phyloP scores from a whole-genome alignment of 2,329 filamentous ascomycete genomes.

The Pestalotiopsis sp. region DNA sequence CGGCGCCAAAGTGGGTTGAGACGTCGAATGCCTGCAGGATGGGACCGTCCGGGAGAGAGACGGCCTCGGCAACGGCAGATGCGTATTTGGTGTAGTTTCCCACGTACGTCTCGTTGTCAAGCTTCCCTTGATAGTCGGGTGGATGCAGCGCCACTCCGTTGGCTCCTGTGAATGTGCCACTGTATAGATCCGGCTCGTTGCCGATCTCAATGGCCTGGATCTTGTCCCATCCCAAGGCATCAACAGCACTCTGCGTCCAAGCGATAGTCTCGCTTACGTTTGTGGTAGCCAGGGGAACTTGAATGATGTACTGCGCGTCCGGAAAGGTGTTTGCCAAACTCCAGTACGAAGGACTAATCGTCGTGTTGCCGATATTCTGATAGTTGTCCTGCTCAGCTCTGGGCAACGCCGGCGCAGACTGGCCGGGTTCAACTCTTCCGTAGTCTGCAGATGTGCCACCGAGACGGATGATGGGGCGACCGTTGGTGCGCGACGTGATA shows the following conservation, averaged over 20 bases:
- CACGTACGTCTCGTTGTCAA: slow-evolving; percentile 36
- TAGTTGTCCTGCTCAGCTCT: slow-evolving; percentile 34
- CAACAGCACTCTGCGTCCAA: slow-evolving; percentile 32
- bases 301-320: slow-evolving; percentile 34
- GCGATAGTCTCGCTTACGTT: slow-evolving; percentile 35
- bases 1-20: slow-evolving; percentile 26
- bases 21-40: slow-evolving; percentile 39
- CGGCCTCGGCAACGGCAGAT: slow-evolving; percentile 27
- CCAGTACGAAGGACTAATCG: slow-evolving; percentile 37
- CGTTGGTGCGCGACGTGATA: slow-evolving; percentile 35
- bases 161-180: slow-evolving; percentile 24
- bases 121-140: slow-evolving; percentile 33
- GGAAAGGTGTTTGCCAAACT: slow-evolving; percentile 31
- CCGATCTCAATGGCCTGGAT: slow-evolving; percentile 39
- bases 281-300: slow-evolving; percentile 35
- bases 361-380: slow-evolving; percentile 34
- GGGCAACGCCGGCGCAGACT: slow-evolving; percentile 31
- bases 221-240: slow-evolving; percentile 28
- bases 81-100: slow-evolving; percentile 36
- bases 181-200: slow-evolving; percentile 37
- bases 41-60: slow-evolving; percentile 27
- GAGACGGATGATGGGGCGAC: slow-evolving; percentile 34
- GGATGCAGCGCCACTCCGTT: slow-evolving; percentile 29
- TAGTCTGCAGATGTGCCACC: slow-evolving; percentile 39
- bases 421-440: slow-evolving; percentile 32